Conservation (phyloP, 768 basidiomycete genomes). For the Naematelia aurantialba region DNA sequence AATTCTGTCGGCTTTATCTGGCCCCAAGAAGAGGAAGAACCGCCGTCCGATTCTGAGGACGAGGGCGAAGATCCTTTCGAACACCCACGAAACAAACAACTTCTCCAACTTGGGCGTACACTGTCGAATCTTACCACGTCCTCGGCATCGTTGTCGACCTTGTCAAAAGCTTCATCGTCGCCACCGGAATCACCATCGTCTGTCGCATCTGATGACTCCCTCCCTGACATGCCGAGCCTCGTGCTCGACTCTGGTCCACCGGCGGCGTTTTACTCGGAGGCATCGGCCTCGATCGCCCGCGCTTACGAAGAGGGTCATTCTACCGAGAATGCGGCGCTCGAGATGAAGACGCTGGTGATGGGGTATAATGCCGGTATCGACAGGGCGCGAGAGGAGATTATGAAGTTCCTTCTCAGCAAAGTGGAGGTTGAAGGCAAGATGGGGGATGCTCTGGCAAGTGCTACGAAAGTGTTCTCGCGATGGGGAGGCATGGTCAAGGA, state of each 20-base stretch:
- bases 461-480: slow-evolving; percentile 61
- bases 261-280: slow-evolving; percentile 46
- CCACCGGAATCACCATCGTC: slow-evolving; percentile 38
- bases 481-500: slow-evolving; percentile 81
- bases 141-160: slow-evolving; percentile 36
- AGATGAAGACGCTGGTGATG: slow-evolving; percentile 94
- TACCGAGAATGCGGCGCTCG: slow-evolving; percentile 87
- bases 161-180: slow-evolving; percentile 43
- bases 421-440: slow-evolving; percentile 62
- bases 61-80: slow-evolving; percentile 56
- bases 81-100: slow-evolving; percentile 45
- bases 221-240: slow-evolving; percentile 30
- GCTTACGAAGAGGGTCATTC: slow-evolving; percentile 88
- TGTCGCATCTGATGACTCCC: slow-evolving; percentile 34
- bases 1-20: slow-evolving; percentile 76
- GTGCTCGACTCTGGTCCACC: slow-evolving; percentile 35
- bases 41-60: slow-evolving; percentile 45
- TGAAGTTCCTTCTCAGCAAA: slow-evolving; percentile 72
- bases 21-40: slow-evolving; percentile 56
- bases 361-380: slow-evolving; percentile 85
- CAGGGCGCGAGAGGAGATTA: slow-evolving; percentile 82
- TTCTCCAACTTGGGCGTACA: slow-evolving; percentile 46
- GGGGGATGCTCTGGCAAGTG: slow-evolving; percentile 62
- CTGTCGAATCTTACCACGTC: slow-evolving; percentile 35
- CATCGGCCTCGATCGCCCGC: slow-evolving; percentile 74